Base-by-base conservation (phyloP, 2,329 filamentous ascomycete genomes). In the Colletotrichum nymphaeae region DNA sequence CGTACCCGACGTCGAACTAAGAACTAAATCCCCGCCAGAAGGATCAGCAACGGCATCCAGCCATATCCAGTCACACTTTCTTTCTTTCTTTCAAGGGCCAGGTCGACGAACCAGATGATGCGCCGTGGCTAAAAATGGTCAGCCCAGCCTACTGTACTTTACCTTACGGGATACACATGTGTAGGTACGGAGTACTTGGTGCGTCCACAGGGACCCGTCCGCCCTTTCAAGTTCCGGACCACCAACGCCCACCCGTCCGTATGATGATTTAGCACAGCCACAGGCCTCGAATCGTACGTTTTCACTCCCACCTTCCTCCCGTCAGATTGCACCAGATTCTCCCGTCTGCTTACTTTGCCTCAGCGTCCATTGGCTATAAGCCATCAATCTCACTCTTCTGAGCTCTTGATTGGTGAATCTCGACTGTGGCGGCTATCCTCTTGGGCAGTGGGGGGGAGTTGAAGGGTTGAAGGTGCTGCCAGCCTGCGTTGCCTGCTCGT, bases 241-340 rank as follows among this genome's bases (percentile, higher is more conserved):
- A 66, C 67, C 42, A 67, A 60, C 42, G 63, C 24, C 30, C 63
- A 62, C 63, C 65, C 32, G 66, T 46, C n/a, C 72, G 74, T 75
- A 12, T 35, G 74, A 73, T 76, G 75, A 76, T 76, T 76, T 56
- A 67, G 71, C 75, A 76, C 75, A 75, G 75, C 75, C 75, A 75
- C 75, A 76, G 64, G 58, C 26, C 37, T 28, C 62, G 28, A 72
- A 76, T 76, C 64, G 71, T 66, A 74, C 67, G 75, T 67, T 74
- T 28, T 64, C 63, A 58, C 35, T 74, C 42, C 60, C 67, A 65
- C 60, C 67, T 65, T 57, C 66, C 49, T 70, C 12, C 32, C 55
- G 9, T 26, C 37, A 19, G 30, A 28, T 46, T 57, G 30, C 49
- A 65, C 49, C 63, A 65, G 49, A 32, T 49, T 75, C 14, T 26